Conservation (phyloP, 169 alveolate genomes). For the Cryptosporidium viatorum region DNA sequence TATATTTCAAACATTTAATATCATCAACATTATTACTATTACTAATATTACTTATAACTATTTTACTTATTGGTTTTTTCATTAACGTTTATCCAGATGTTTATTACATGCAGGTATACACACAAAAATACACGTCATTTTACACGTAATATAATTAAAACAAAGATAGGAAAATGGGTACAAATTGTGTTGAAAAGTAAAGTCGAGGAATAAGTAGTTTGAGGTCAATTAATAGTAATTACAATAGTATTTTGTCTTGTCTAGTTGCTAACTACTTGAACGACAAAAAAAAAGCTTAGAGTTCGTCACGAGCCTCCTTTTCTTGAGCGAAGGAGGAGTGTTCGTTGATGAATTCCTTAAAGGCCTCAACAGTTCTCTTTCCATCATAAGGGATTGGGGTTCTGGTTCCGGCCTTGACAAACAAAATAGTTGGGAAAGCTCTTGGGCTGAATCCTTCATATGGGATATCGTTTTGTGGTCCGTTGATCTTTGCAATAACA, state of each 20-base stretch:
- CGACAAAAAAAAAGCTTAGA: conserved; percentile 13
- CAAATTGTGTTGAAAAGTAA: neutral
- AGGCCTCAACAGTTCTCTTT: conserved; percentile 72
- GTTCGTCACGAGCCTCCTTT: conserved; percentile 55
- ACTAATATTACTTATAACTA: too few species aligned
- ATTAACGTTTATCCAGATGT: neutral
- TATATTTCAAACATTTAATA: too few species aligned
- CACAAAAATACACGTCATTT: neutral
- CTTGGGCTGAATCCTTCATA: conserved; percentile 77
- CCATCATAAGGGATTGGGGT: conserved; percentile 77
- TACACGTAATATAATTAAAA: too few species aligned
- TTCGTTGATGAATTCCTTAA: conserved; percentile 58
- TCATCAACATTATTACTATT: too few species aligned
- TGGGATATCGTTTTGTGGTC: conserved; percentile 89
- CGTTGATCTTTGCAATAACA: conserved; percentile 93
- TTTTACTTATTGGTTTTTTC: too few species aligned
- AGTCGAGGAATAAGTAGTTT: neutral
- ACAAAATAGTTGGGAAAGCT: conserved; percentile 79
- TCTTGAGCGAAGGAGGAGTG: conserved; percentile 59
- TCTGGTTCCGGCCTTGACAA: conserved; percentile 77
- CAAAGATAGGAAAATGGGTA: neutral
- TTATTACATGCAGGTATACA: neutral
- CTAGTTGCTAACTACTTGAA: conserved; percentile 25
- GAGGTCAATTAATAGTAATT: conserved; percentile 2
- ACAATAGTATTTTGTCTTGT: neutral